A percentile compares a stretch with the other conserved stretches of the same genome.
Conservation (phyloP, 75 land plant species). For the Pinus taeda region DNA sequence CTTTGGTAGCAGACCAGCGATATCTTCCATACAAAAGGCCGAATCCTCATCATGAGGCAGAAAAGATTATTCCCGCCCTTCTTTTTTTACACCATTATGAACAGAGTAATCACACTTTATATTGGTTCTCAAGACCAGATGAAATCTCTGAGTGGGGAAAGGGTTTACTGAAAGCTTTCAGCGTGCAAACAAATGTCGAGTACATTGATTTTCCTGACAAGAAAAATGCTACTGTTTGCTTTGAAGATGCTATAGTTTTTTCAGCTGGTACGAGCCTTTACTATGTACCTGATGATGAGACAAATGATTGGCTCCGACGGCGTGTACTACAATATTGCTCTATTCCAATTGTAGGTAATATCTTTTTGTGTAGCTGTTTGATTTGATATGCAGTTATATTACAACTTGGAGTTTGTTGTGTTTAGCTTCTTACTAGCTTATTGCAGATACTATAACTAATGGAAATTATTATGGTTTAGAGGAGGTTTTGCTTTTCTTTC, state of each 20-base stretch:
- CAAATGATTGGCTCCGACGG: conserved; percentile 31
- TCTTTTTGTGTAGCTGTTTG: conserved; percentile 11
- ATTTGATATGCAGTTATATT: conserved; percentile 9
- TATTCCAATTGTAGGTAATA: conserved; percentile 25
- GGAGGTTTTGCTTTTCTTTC: not conserved
- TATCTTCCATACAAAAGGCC: conserved; percentile 41
- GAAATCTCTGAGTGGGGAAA: conserved; percentile 41
- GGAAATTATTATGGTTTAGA: not conserved
- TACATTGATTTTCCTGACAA: conserved; percentile 22
- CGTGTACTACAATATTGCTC: conserved; percentile 28
- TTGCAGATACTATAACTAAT: not conserved
- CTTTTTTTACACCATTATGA: conserved; percentile 14
- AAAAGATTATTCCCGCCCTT: conserved; percentile 47
- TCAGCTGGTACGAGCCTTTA: conserved; percentile 30
- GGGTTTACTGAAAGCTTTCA: conserved; percentile 36
- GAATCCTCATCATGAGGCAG: conserved; percentile 65
- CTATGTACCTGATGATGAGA: conserved; percentile 25
- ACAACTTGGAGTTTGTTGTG: not conserved
- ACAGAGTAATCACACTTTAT: conserved; percentile 19
- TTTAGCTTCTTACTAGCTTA: not conserved
- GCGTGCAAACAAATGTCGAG: conserved; percentile 19
- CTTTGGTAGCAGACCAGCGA: conserved; percentile 41
- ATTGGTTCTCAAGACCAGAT: conserved; percentile 25
- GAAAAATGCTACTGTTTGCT: conserved; percentile 28
- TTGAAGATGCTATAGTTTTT: conserved; percentile 34